phyloP scores from a whole-genome alignment of 1,284 basidiomycete genomes.

The Ustilago esculenta region DNA sequence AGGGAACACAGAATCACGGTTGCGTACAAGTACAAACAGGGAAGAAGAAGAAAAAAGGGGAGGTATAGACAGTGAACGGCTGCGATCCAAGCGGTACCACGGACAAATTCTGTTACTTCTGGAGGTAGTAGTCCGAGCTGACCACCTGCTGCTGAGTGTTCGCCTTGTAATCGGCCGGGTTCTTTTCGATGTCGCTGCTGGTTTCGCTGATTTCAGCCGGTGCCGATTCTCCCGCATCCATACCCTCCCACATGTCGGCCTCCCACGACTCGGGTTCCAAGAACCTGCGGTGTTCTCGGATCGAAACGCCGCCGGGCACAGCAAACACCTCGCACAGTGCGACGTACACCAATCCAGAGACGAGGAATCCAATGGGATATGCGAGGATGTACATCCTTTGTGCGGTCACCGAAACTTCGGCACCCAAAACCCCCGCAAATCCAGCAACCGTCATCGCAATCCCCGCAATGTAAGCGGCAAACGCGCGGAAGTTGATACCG shows the following conservation, averaged over 20 bases:
- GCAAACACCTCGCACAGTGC: constrained; percentile 52
- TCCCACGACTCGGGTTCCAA: constrained; percentile 52
- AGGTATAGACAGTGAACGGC: no score
- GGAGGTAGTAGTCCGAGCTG: constrained; percentile 30
- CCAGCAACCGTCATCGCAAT: constrained; percentile 84
- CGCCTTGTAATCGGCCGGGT: constrained; percentile 13
- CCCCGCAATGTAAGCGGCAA: constrained; percentile 77
- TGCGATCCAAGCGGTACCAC: no score
- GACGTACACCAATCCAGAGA: constrained; percentile 61
- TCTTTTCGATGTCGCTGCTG: constrained; percentile 27
- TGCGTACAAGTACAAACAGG: no score
- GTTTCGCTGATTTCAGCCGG: not conserved
- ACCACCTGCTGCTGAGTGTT: constrained; percentile 13
- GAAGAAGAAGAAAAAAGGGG: no score
- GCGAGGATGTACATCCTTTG: constrained; percentile 66
- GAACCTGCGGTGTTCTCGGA: constrained; percentile 25
- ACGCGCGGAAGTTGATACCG: constrained; percentile 75
- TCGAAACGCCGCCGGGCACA: constrained; percentile 16
- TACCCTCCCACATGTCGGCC: constrained; percentile 31
- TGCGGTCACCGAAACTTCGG: constrained; percentile 55
- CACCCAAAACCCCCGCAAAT: constrained; percentile 71
- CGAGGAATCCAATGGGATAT: constrained; percentile 65
- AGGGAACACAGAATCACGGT: no score
- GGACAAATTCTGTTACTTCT: no score
- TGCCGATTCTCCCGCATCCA: not conserved